These are phyloP conservation scores for Saccharomyces hybrid DNA, from an alignment of 1,139 yeast genomes.

Conservation along the genomic window DNA sequence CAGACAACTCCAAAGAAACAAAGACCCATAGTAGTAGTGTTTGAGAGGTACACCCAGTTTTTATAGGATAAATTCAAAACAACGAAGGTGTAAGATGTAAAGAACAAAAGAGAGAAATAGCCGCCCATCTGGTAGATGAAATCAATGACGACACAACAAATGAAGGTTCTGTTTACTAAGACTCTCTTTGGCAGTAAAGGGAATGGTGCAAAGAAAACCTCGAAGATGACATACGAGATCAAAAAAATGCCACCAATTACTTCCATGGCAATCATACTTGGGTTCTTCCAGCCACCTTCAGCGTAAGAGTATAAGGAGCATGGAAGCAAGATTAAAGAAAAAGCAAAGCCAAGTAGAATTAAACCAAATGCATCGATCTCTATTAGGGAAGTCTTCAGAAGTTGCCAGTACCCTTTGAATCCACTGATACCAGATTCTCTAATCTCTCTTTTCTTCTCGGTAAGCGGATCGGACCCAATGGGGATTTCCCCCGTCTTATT, in stretches of 20 bases:
- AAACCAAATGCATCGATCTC: constrained; percentile 36
- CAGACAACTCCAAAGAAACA: constrained; percentile 34
- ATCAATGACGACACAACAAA: constrained; percentile 30
- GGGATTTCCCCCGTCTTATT: constrained; percentile 8
- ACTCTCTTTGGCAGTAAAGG: constrained; percentile 35
- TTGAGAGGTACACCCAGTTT: constrained; percentile 34
- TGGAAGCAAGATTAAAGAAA: constrained; percentile 33
- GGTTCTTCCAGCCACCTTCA: constrained; percentile 31
- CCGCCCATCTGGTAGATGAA: constrained; percentile 30
- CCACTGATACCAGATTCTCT: neutral
- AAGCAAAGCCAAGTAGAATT: constrained; percentile 34
- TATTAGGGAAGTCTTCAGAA: constrained; percentile 16
- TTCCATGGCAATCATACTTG: constrained; percentile 36
- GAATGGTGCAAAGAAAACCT: constrained; percentile 29
- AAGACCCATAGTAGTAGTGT: constrained; percentile 32
- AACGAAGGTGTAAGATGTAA: constrained; percentile 29
- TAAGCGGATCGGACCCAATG: neutral
- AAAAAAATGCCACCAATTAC: constrained; percentile 33
- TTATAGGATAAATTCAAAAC: constrained; percentile 26
- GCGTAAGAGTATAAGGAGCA: constrained; percentile 32
- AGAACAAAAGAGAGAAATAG: constrained; percentile 24
- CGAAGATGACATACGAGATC: constrained; percentile 27
- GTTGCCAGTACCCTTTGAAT: neutral
- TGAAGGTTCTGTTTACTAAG: constrained; percentile 32
- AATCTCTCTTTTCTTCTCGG: neutral